Evolutionary conservation across 139 green algal genomes (phyloP), one percentile per base, ranked within the genome.

Genomic region (Chlamydomonas schloesseri): DNA sequence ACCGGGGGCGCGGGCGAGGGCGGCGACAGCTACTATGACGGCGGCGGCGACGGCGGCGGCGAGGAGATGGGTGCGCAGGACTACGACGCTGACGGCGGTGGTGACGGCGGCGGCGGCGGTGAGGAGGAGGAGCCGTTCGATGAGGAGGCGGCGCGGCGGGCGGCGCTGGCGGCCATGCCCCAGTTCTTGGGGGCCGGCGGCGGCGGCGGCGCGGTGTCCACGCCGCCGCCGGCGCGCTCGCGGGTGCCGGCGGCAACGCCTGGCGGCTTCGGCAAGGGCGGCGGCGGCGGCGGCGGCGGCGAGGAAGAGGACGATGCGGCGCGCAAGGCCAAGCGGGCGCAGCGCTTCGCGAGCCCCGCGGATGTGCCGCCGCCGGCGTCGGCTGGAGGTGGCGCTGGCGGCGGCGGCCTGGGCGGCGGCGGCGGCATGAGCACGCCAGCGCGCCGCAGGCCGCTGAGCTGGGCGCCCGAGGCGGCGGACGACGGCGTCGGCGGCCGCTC

Each of bases 291-390:
- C n/a, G n/a, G n/a, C n/a, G n/a, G n/a, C 24, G 57, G 60, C 60
- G 76, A 42, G 9, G 76, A 73, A 0, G 76, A 73, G 1, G 76
- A 73, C 20, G 76, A 83, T 8, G 62, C 26, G 37, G 76, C 62
- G 6, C 36, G 60, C 13, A 46, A n/a, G 10, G 57, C 34, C 28
- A 37, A 28, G 42, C 62, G 77, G 5, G 31, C 33, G 28, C 14
- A 42, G n/a, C 77, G 77, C 37, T 84, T 84, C 34, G 62, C 34
- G 55, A 62, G 55, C 20, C 55, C 55, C 55, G 55, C 55, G 18
- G 20, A 24, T 17, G 18, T 3, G 24, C 3, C 60, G 24, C 60
- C 60, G 60, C 60, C 60, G 60, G 18, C 60, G 60, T 2, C 60
- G 60, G 60, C 60, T 2, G 60, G 20, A n/a, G 18, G 55, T 11